These are phyloP conservation scores for Solanum chacoense DNA, from an alignment of 305 asterid genomes.

Conservation along the genomic window DNA sequence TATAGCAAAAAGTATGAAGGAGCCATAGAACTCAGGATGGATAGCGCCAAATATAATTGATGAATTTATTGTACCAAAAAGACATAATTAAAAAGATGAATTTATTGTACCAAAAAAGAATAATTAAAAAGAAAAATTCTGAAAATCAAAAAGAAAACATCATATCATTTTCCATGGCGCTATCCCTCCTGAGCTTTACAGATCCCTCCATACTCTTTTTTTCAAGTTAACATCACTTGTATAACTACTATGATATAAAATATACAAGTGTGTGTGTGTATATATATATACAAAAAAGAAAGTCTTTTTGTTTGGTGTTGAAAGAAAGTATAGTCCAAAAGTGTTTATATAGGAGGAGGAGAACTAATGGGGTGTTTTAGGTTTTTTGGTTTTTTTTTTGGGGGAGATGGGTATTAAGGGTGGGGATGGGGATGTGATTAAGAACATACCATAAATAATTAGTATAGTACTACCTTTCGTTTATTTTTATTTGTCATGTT, in stretches of 20 bases:
- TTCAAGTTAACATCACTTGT: too few species aligned
- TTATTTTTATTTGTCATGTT: too few species aligned
- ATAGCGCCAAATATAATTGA: slow-evolving; percentile 45
- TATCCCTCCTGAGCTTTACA: slow-evolving; percentile 75
- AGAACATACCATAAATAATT: neutral
- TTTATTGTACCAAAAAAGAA: neutral
- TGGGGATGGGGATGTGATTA: neutral
- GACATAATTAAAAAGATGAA: neutral
- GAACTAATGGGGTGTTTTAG: too few species aligned
- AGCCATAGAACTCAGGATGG: slow-evolving; percentile 81
- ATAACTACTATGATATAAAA: too few species aligned
- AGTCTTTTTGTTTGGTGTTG: too few species aligned
- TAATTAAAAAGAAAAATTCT: too few species aligned
- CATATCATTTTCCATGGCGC: slow-evolving; percentile 23
- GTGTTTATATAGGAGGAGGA: too few species aligned
- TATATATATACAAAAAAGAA: too few species aligned
- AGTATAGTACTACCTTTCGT: neutral
- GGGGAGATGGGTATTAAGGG: neutral
- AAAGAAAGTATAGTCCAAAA: too few species aligned
- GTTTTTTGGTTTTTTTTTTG: too few species aligned
- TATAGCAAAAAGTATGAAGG: slow-evolving; percentile 30
- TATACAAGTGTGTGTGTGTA: too few species aligned
- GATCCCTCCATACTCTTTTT: neutral
- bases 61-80: neutral
- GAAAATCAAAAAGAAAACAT: too few species aligned